Evolutionary conservation across 164 flowering plant species (phyloP).

Genomic region (Platanus orientalis): DNA sequence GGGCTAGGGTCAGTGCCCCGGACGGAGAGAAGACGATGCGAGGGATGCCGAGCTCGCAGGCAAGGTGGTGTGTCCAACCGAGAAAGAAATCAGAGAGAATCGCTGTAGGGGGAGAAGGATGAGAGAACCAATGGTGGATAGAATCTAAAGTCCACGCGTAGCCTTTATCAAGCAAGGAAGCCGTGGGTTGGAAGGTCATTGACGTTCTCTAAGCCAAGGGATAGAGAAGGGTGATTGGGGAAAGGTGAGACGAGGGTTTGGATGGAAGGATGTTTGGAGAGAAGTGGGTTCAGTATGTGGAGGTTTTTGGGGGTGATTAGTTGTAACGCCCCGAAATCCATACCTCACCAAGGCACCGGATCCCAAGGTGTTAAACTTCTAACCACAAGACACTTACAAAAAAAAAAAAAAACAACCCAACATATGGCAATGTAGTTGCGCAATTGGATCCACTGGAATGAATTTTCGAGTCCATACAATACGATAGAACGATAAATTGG

Average conservation of each 20-base stretch:
- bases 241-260: conserved; percentile 24
- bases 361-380: too few species aligned
- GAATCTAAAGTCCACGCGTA: conserved; percentile 13
- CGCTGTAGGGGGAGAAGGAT: conserved; percentile 28
- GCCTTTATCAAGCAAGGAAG: conserved; percentile 11
- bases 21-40: conserved; percentile 31
- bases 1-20: conserved; percentile 22
- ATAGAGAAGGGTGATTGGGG: conserved; percentile 20
- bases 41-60: conserved; percentile 20
- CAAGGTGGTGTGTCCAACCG: conserved; percentile 42
- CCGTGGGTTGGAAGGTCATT: conserved; percentile 20
- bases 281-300: conserved; percentile 16
- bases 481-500: too few species aligned
- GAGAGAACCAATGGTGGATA: conserved; percentile 29
- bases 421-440: too few species aligned
- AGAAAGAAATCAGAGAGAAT: conserved; percentile 30
- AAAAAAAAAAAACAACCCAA: too few species aligned
- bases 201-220: conserved; percentile 31
- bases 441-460: too few species aligned
- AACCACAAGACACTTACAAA: too few species aligned
- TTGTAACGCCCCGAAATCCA: too few species aligned
- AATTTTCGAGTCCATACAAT: too few species aligned
- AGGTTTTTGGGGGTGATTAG: conserved; percentile 27
- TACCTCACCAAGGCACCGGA: too few species aligned
- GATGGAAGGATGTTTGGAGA: conserved; percentile 14